Conservation (phyloP, 345 rosid species). For the Salix purpurea region DNA sequence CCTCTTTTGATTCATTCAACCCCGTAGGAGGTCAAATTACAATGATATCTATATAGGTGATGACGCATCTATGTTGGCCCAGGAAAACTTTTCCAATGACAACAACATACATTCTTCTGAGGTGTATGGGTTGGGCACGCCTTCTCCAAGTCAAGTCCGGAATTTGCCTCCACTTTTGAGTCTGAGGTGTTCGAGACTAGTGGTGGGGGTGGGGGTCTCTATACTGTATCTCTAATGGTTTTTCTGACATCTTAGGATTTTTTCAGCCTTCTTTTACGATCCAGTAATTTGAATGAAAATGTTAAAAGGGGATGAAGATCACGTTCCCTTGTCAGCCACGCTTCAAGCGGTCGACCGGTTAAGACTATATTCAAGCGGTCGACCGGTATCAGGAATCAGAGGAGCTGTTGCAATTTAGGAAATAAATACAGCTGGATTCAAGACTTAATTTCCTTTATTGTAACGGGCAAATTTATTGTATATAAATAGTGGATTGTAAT, state of each 20-base stretch:
- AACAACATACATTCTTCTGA: constrained; percentile 9
- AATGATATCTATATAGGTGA: background rate
- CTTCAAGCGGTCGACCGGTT: too few relatives aligned
- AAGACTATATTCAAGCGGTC: too few relatives aligned
- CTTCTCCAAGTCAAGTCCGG: background rate
- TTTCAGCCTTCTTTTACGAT: background rate
- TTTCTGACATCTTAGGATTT: background rate
- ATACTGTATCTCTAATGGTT: background rate
- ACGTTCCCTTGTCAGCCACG: too few relatives aligned
- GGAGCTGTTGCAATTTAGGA: too few relatives aligned
- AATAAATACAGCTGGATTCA: too few relatives aligned
- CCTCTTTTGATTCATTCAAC: constrained; percentile 8
- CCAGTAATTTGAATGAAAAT: background rate
- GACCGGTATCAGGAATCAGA: too few relatives aligned
- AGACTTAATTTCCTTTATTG: too few relatives aligned
- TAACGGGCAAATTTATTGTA: too few relatives aligned
- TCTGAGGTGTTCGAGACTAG: background rate
- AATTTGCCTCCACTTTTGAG: constrained; percentile 12
- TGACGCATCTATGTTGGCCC: background rate
- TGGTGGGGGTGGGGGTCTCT: background rate
- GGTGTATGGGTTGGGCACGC: constrained; percentile 4
- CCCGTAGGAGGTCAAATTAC: background rate
- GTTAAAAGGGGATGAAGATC: too few relatives aligned
- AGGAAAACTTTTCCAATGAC: background rate
- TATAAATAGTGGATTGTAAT: too few relatives aligned